Percentiles rank a stretch among this genome's conserved stretches.
These are phyloP conservation scores for Collybia mongolica DNA, from an alignment of 768 basidiomycete genomes.

Conservation along the genomic window DNA sequence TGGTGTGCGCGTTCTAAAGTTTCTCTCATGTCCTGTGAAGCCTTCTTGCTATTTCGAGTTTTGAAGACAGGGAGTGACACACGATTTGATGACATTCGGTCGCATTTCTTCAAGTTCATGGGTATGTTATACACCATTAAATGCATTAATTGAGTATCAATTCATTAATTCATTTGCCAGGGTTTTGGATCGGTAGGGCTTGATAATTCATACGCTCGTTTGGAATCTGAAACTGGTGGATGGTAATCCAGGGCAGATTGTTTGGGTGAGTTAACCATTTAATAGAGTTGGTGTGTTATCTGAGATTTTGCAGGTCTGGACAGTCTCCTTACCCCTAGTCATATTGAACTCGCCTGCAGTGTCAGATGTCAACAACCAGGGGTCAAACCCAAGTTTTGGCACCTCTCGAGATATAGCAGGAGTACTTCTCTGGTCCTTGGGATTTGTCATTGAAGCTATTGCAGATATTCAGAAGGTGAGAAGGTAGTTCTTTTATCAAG, in stretches of 20 bases:
- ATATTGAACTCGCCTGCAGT: slow-evolving; percentile 70
- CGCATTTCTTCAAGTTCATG: slow-evolving; percentile 64
- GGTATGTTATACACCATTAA: slow-evolving; percentile 27
- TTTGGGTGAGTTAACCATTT: slow-evolving; percentile 47
- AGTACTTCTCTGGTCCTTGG: slow-evolving; percentile 58
- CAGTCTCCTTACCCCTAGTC: slow-evolving; percentile 59
- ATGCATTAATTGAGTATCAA: background rate
- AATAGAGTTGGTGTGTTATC: background rate
- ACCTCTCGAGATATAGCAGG: slow-evolving; percentile 64
- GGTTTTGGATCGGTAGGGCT: slow-evolving; percentile 3
- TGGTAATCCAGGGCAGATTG: slow-evolving; percentile 43
- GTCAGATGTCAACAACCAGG: slow-evolving; percentile 40
- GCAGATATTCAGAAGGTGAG: slow-evolving; percentile 60
- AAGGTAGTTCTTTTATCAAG: background rate
- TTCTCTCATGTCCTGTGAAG: slow-evolving; percentile 19
- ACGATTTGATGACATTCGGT: slow-evolving; percentile 66
- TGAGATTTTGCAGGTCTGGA: slow-evolving; percentile 44
- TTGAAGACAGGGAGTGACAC: slow-evolving; percentile 64
- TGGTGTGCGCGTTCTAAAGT: background rate
- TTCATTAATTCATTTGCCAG: background rate
- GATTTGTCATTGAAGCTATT: slow-evolving; percentile 53
- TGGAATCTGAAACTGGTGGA: background rate
- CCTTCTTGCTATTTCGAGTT: slow-evolving; percentile 70
- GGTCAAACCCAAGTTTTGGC: slow-evolving; percentile 57
- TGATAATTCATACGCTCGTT: background rate